Conservation (phyloP, 371 early-diverging fungal genomes). For the Rhizopus arrhizus region DNA sequence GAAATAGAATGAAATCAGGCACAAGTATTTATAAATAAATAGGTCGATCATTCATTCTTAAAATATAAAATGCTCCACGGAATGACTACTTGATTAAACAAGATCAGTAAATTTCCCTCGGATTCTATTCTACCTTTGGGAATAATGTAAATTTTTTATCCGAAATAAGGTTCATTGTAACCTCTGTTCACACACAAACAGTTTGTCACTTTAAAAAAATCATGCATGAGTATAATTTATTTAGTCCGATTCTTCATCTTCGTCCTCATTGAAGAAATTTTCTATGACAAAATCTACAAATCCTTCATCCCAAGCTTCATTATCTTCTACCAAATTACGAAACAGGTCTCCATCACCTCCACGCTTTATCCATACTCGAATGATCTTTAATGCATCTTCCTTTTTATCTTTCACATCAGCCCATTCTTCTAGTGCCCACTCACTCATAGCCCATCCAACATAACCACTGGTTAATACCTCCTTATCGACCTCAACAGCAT, state of each 20-base stretch:
- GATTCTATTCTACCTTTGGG: conserved; percentile 6
- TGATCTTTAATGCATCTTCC: conserved; percentile 37
- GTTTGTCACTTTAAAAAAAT: too few species aligned
- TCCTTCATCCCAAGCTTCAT: conserved; percentile 36
- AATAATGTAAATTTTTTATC: neutral
- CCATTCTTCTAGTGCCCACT: conserved; percentile 50
- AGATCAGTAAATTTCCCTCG: conserved; percentile 2
- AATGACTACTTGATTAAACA: neutral
- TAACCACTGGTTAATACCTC: conserved; percentile 43
- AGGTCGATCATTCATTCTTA: neutral
- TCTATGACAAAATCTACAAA: conserved; percentile 44
- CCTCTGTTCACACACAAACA: neutral
- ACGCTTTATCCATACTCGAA: conserved; percentile 43
- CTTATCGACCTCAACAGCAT: conserved; percentile 42
- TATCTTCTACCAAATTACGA: conserved; percentile 39
- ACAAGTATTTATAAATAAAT: neutral
- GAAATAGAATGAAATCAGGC: neutral
- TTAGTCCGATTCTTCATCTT: conserved; percentile 23
- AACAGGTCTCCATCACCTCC: conserved; percentile 42
- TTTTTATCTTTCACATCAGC: conserved; percentile 27
- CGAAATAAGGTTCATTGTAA: neutral
- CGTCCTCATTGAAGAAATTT: conserved; percentile 32
- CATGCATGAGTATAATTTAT: neutral
- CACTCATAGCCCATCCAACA: conserved; percentile 44
- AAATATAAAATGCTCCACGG: neutral